Evolutionary conservation across 2,329 filamentous ascomycete genomes (phyloP).

Genomic region (Lachnum nothofagi): DNA sequence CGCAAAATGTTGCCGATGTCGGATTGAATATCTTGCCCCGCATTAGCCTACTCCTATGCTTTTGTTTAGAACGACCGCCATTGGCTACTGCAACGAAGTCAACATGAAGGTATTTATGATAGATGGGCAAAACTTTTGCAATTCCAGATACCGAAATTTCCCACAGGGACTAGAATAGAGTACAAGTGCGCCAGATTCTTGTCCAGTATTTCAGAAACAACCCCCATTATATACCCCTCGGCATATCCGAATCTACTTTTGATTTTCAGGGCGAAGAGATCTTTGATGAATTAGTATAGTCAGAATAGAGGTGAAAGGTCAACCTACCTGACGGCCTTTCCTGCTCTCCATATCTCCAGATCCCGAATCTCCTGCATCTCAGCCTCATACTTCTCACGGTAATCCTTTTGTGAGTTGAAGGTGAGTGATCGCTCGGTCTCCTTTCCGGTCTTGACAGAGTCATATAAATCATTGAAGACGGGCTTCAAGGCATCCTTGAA

Average conservation of each 20-base stretch:
- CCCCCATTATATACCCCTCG: slow-evolving; percentile 9
- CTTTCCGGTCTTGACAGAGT: slow-evolving; percentile 80
- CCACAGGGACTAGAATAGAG: slow-evolving; percentile 29
- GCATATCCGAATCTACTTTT: slow-evolving; percentile 49
- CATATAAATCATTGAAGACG: slow-evolving; percentile 96
- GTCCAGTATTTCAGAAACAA: slow-evolving; percentile 22
- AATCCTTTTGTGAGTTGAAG: slow-evolving; percentile 93
- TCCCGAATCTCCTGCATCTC: slow-evolving; percentile 98
- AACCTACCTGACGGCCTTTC: slow-evolving; percentile 85
- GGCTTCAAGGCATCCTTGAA: slow-evolving; percentile 99
- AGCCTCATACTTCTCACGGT: slow-evolving; percentile 93
- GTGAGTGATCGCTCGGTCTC: slow-evolving; percentile 96
- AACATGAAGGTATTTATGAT: slow-evolving; percentile 3
- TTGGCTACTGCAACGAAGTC: slow-evolving; percentile 3
- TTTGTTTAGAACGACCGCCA: background rate
- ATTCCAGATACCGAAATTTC: slow-evolving; percentile 30
- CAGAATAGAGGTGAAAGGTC: slow-evolving; percentile 1
- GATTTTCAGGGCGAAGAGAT: slow-evolving; percentile 79
- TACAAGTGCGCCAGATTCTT: slow-evolving; percentile 32
- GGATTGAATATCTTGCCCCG: slow-evolving; percentile 5
- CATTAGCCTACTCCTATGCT: background rate
- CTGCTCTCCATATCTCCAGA: slow-evolving; percentile 98
- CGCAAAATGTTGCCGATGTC: slow-evolving; percentile 18
- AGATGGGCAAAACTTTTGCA: slow-evolving; percentile 29
- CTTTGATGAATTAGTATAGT: slow-evolving; percentile 36